These are phyloP conservation scores for Trametes punicea DNA, from an alignment of 768 basidiomycete genomes.

Conservation along the genomic window DNA sequence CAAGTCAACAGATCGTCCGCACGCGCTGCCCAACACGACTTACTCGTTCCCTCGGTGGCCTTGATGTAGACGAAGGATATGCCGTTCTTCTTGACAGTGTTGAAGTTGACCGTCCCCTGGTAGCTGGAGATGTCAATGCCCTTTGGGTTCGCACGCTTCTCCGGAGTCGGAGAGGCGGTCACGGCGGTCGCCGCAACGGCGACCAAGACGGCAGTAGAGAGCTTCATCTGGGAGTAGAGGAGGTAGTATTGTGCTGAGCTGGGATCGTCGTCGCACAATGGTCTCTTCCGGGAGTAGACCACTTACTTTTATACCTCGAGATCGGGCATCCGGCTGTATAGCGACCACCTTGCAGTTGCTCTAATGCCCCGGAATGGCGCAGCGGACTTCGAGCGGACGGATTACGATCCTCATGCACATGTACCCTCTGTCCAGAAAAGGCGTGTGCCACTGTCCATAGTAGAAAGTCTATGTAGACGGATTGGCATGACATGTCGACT, in stretches of 20 bases:
- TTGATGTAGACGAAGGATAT: slow-evolving; percentile 61
- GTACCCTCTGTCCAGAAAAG: neutral
- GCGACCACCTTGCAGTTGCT: neutral
- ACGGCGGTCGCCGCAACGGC: neutral
- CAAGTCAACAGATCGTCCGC: no score
- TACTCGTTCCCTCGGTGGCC: slow-evolving; percentile 62
- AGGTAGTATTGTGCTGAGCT: no score
- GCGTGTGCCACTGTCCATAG: neutral
- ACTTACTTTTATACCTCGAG: no score
- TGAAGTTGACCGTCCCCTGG: slow-evolving; percentile 52
- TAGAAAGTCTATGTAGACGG: neutral
- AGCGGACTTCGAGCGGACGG: neutral
- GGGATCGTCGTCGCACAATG: no score
- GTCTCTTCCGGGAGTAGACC: no score
- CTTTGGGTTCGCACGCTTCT: slow-evolving; percentile 38
- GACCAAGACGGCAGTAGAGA: neutral
- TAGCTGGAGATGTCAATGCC: slow-evolving; percentile 57
- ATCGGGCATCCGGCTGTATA: neutral
- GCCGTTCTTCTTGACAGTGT: slow-evolving; percentile 47
- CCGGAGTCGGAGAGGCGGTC: slow-evolving; percentile 9
- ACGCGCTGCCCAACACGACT: slow-evolving; percentile 20
- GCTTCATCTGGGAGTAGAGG: neutral
- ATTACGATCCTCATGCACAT: neutral
- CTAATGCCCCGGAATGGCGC: neutral
- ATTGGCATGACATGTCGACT: neutral